Percentiles rank a stretch among this genome's conserved stretches.
Conservation (phyloP, 768 basidiomycete genomes). For the Porpolomopsis calyptriformis region DNA sequence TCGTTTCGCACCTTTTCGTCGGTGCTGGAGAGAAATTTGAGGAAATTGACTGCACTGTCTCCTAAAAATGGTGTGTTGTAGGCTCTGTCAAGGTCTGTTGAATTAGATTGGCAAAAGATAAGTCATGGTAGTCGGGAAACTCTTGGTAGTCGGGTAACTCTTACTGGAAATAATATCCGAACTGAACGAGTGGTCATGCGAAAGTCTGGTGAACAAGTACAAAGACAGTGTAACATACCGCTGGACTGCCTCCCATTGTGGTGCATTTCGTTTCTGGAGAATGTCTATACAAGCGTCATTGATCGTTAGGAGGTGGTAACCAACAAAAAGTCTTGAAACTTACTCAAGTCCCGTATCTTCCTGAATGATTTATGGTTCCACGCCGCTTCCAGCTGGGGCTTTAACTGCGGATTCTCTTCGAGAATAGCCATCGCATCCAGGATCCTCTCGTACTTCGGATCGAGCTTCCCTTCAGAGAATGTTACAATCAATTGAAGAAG, state of each 20-base stretch:
- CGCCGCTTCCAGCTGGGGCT: background rate
- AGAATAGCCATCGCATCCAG: background rate
- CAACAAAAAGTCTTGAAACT: background rate
- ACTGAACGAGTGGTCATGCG: too few species aligned
- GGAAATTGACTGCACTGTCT: background rate
- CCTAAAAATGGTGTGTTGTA: background rate
- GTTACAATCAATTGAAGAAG: background rate
- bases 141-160: too few species aligned
- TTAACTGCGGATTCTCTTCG: background rate
- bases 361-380: background rate
- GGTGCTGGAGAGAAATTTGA: background rate
- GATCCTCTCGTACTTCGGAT: background rate
- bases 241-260: too few species aligned
- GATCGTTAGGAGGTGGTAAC: background rate
- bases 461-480: background rate
- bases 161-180: too few species aligned
- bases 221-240: too few species aligned
- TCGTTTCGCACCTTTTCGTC: background rate
- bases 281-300: background rate
- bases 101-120: too few species aligned
- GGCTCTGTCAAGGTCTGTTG: slow-evolving; percentile 21
- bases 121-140: too few species aligned
- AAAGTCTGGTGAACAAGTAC: too few species aligned
- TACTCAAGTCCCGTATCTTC: background rate
- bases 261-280: too few species aligned